Evolutionary conservation across 2,329 filamentous ascomycete species (phyloP), one percentile per base, ranked within the genome.

Genomic region (Cytospora piceae): DNA sequence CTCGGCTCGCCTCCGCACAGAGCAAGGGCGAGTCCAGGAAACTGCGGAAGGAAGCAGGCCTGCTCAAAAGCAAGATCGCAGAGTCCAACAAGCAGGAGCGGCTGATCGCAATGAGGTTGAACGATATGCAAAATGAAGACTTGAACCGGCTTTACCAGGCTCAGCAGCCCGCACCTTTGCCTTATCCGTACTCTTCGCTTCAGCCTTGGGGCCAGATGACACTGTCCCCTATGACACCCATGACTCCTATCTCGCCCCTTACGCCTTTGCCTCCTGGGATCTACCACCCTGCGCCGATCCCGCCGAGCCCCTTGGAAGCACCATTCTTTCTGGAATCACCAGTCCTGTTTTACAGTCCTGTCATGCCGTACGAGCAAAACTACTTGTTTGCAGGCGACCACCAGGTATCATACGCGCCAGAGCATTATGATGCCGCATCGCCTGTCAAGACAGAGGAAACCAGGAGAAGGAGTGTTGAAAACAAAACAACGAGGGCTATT

Each of bases 81-180:
- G 76, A 81, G 53, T 79, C 77, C 0, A 78, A 79, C 3, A 75
- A 78, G 61, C 81, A 85, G 69, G 80, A 87, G 70, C 78, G 75
- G 61, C 69, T 74, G 20, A 78, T 85, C 8, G 72, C 82, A 49
- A 65, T 75, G 20, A 76, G 83, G 3, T 74, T 87, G n/a, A 74
- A 78, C 15, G 83, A 86, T 65, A 69, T 87, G 17, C 76, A 79
- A 39, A 73, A 81, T 20, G 83, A 87, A 72, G 78, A 83, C 17
- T 78, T 80, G 69, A 78, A 81, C 60, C 73, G 78, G 2, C 78
- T 77, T 77, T 70, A 70, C 34, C 73, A 76, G 46, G 72, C 77
- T 2, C 73, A 73, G 52, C 69, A 73, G 12, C 71, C 75, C 46
- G 52, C 17, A 27, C 49, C 55, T 12, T 51, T 63, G 7, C 60